Base-by-base conservation (phyloP, 495 filamentous ascomycete species). In the Penicillium crystallinum region DNA sequence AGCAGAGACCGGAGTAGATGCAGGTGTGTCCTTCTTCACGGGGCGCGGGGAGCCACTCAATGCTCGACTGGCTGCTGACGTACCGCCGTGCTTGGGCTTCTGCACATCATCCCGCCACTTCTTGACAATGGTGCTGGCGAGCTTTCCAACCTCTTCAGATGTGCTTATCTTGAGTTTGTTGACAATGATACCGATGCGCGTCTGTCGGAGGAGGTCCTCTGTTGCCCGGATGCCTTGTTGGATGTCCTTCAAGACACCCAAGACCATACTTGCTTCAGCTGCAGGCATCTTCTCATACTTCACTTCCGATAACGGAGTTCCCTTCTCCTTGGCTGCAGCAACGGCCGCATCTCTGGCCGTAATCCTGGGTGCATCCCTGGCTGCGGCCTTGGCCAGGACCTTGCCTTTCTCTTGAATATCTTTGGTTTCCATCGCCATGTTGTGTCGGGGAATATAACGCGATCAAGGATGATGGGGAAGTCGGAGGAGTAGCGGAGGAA, bases 71-170 rank as follows among this genome's bases (percentile, higher is more conserved):
- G 72, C 64, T 19, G 72, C 67, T 29, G 79, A 72, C 19, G 75
- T 72, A 22, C 74, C 79, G 49, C 76, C 78, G 7, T 73, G 69
- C 48, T 86, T 84, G 54, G 85, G 81, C 62, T 85, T 84, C 35
- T 87, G 81, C 39, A 98, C 86, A 30, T 89, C 85, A 47, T 81
- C 84, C 56, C 85, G 85, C 93, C 93, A 98, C 60, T 89, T 91
- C 35, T 76, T 76, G 17, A 98, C 89, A 45, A 97, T 89, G 55
- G 93, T 88, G 50, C 74, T 75, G 2, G 91, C 86, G 37, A 88
- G 73, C 6, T 78, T 77, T 6, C 84, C 84, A 37, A 97, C 83
- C n/a, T 87, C 83, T 49, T 84, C 84, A 58, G 91, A 80, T 44
- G 81, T 71, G 74, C 91, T 82, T 27, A 78, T 74, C 61, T 91